A percentile compares a stretch with the other conserved stretches of the same genome.
Evolutionary conservation across 352 stramenopile species (phyloP).

Genomic region (Pythium guiyangense): DNA sequence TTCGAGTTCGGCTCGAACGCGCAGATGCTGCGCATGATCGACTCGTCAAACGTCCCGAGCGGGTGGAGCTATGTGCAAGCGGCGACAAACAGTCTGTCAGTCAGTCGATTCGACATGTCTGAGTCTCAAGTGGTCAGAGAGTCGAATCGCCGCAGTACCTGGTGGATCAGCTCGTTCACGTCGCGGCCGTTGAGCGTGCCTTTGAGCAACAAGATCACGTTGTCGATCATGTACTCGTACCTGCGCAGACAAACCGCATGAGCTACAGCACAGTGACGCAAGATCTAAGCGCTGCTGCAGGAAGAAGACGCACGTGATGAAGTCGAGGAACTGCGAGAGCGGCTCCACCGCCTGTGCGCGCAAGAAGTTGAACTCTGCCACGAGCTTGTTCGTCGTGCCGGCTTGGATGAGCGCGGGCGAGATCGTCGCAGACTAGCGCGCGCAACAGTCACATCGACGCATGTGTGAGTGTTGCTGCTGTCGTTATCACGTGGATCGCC

Average conservation of each 20-base stretch:
- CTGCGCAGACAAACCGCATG: constrained; percentile 21
- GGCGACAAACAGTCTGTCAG: background rate
- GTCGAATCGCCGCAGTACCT: constrained; percentile 31
- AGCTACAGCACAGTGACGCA: background rate
- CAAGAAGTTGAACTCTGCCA: constrained; percentile 96
- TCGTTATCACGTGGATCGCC: no score
- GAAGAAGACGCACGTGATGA: constrained; percentile 91
- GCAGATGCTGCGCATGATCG: constrained; percentile 98
- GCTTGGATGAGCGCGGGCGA: constrained; percentile 80
- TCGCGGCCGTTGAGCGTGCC: constrained; percentile 95
- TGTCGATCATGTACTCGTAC: constrained; percentile 99
- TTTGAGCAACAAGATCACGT: constrained; percentile 99
- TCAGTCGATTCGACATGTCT: background rate
- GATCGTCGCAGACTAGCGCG: constrained; percentile 48
- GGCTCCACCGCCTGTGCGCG: constrained; percentile 95
- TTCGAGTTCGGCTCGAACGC: constrained; percentile 97
- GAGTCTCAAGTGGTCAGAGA: background rate
- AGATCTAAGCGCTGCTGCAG: no score
- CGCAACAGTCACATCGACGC: background rate
- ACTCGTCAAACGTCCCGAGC: constrained; percentile 98
- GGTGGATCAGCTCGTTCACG: constrained; percentile 96
- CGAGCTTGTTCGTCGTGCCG: constrained; percentile 87
- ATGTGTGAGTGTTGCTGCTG: background rate
- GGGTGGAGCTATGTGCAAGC: constrained; percentile 90
- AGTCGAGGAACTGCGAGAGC: constrained; percentile 96